Percentiles rank a stretch among this genome's conserved stretches.
These are phyloP conservation scores for Huiozyma naganishii DNA, from an alignment of 805 yeast species.

Conservation along the genomic window DNA sequence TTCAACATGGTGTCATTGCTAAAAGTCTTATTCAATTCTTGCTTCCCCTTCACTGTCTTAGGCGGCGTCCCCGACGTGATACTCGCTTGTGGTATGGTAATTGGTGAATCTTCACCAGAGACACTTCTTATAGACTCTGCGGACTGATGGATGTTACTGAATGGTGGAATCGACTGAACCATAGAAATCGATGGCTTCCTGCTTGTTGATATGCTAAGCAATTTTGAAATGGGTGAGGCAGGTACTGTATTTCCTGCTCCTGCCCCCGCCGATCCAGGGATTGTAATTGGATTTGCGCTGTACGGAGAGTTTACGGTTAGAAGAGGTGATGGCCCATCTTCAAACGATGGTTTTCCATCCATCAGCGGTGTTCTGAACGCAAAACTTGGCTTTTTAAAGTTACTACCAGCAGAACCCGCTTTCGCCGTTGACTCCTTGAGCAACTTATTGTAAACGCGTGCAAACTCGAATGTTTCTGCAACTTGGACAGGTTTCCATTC, in stretches of 20 bases:
- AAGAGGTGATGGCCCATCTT: constrained; percentile 23
- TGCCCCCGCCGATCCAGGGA: constrained; percentile 1
- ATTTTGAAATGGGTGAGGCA: no score
- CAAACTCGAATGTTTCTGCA: constrained; percentile 43
- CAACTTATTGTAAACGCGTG: constrained; percentile 30
- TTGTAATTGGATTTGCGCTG: constrained; percentile 1
- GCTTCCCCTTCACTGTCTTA: neutral
- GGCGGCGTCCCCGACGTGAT: neutral
- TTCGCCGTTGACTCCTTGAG: constrained; percentile 12
- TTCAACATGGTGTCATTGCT: constrained; percentile 4
- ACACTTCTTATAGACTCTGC: neutral
- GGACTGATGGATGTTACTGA: neutral
- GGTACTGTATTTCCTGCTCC: constrained; percentile 5
- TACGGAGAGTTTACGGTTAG: constrained; percentile 13
- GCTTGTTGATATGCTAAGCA: constrained; percentile 6
- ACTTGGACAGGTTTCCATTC: constrained; percentile 61
- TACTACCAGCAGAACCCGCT: neutral
- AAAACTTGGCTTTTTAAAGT: neutral
- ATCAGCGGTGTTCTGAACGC: constrained; percentile 19
- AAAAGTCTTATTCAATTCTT: constrained; percentile 1
- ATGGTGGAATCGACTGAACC: neutral
- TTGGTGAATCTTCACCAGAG: neutral
- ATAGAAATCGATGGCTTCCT: constrained; percentile 4
- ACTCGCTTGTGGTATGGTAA: neutral
- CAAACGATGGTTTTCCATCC: constrained; percentile 17